Percentiles rank a stretch among this genome's conserved stretches.
phyloP scores from a whole-genome alignment of 345 rosid genomes.

The Corchorus olitorius region DNA sequence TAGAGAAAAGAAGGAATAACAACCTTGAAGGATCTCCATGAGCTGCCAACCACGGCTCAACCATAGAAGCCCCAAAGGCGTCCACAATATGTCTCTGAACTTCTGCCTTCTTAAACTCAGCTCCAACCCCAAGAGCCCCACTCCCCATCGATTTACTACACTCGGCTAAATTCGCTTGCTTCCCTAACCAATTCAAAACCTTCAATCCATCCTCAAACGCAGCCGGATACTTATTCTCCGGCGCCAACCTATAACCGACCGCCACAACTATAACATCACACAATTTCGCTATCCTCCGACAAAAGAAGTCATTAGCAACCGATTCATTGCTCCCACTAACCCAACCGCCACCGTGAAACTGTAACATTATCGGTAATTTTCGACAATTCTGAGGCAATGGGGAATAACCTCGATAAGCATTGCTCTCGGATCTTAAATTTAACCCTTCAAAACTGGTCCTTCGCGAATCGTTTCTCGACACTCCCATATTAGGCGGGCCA shows the following conservation, averaged over 20 bases:
- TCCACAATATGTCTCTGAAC: conserved; percentile 67
- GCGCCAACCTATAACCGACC: conserved; percentile 89
- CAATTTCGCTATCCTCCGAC: conserved; percentile 71
- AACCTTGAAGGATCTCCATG: conserved; percentile 98
- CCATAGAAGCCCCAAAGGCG: conserved; percentile 85
- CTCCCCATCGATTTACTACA: conserved; percentile 78
- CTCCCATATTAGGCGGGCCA: conserved; percentile 33
- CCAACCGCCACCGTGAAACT: conserved; percentile 98
- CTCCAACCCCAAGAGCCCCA: conserved; percentile 36
- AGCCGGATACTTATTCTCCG: conserved; percentile 85
- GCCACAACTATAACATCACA: conserved; percentile 92
- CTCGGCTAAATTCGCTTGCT: conserved; percentile 94
- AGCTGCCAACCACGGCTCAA: conserved; percentile 93
- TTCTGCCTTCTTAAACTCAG: conserved; percentile 70
- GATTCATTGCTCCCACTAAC: conserved; percentile 93
- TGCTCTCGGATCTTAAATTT: conserved; percentile 46
- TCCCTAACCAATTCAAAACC: conserved; percentile 88
- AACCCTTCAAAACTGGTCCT: conserved; percentile 51
- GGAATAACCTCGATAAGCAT: conserved; percentile 67
- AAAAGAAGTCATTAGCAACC: conserved; percentile 80
- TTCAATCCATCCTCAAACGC: conserved; percentile 82
- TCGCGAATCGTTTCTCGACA: conserved; percentile 36
- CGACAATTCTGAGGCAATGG: conserved; percentile 48
- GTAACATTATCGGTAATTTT: conserved; percentile 76
- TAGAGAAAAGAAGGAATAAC: neutral